These are phyloP conservation scores for Amanita rimosa DNA, from an alignment of 768 basidiomycete genomes.

Conservation along the genomic window DNA sequence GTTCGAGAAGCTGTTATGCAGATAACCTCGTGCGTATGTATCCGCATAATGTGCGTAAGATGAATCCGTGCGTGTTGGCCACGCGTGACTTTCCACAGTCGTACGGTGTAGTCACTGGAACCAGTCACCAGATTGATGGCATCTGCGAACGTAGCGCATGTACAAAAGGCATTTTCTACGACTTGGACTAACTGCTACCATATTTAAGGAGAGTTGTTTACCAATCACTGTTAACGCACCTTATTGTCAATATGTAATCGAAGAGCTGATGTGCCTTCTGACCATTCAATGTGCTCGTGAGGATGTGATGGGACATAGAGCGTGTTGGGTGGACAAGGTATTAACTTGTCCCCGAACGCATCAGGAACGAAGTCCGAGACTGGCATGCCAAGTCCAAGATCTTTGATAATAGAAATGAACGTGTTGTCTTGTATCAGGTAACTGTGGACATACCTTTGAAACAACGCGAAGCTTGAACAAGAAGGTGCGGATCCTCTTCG, in stretches of 20 bases:
- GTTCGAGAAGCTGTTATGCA: slow-evolving; percentile 64
- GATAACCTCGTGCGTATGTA: slow-evolving; percentile 59
- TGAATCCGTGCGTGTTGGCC: slow-evolving; percentile 19
- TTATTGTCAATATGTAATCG: slow-evolving; percentile 53
- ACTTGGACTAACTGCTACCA: slow-evolving; percentile 53
- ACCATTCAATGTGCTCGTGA: slow-evolving; percentile 69
- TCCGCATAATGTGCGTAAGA: slow-evolving; percentile 69
- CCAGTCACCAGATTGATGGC: slow-evolving; percentile 67
- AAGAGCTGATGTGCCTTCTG: slow-evolving; percentile 39
- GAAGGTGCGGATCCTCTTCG: slow-evolving; percentile 70
- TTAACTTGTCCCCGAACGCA: slow-evolving; percentile 42
- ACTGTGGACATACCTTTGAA: slow-evolving; percentile 35
- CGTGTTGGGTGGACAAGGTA: slow-evolving; percentile 50
- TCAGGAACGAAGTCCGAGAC: slow-evolving; percentile 47
- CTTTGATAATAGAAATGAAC: slow-evolving; percentile 17
- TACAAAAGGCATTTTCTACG: slow-evolving; percentile 61
- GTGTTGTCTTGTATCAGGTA: background rate
- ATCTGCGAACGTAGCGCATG: slow-evolving; percentile 73
- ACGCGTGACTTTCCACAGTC: slow-evolving; percentile 62
- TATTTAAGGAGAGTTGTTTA: background rate
- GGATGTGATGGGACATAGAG: slow-evolving; percentile 46
- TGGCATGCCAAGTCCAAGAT: slow-evolving; percentile 33
- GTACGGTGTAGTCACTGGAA: slow-evolving; percentile 69
- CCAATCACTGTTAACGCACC: slow-evolving; percentile 21
- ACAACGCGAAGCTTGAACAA: slow-evolving; percentile 44